These are phyloP conservation scores for Apiotrichum brassicae DNA, from an alignment of 1,284 basidiomycete species.

Conservation along the genomic window DNA sequence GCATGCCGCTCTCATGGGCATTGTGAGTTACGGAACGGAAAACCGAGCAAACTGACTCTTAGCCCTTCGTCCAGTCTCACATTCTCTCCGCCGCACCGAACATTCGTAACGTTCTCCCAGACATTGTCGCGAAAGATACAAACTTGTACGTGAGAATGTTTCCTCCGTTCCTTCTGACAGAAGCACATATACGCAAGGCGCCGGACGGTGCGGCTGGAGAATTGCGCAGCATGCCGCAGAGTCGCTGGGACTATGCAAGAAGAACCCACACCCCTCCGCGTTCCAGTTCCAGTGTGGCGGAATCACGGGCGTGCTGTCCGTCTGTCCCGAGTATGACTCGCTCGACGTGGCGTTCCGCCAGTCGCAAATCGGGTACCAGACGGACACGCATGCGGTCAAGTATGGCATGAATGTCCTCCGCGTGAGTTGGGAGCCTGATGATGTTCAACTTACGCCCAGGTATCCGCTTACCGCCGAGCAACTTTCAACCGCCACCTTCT, in stretches of 20 bases:
- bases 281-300: slow-evolving; percentile 29
- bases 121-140: slow-evolving; percentile 3
- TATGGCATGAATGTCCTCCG: slow-evolving; percentile 16
- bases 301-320: slow-evolving; percentile 25
- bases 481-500: slow-evolving; percentile 28
- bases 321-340: slow-evolving; percentile 16
- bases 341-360: slow-evolving; percentile 18
- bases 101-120: slow-evolving; percentile 6
- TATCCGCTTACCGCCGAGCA: slow-evolving; percentile 20
- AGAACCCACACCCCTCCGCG: slow-evolving; percentile 19
- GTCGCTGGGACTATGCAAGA: slow-evolving; percentile 10
- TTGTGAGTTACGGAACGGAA: too few relatives aligned
- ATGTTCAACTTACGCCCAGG: slow-evolving; percentile 10
- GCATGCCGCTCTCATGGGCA: slow-evolving; percentile 6
- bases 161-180: not conserved
- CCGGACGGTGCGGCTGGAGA: slow-evolving; percentile 18
- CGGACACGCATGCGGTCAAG: slow-evolving; percentile 11
- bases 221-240: slow-evolving; percentile 19
- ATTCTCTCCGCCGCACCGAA: slow-evolving; percentile 11
- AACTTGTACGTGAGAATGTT: not conserved
- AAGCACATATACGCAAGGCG: slow-evolving; percentile 25
- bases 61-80: slow-evolving; percentile 21
- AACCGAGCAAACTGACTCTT: too few relatives aligned
- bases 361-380: slow-evolving; percentile 25
- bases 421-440: slow-evolving; percentile 2